A percentile compares a stretch with the other conserved stretches of the same genome.
Evolutionary conservation across 176 grass and related monocot species (phyloP).

Genomic region (Oryza rufipogon): DNA sequence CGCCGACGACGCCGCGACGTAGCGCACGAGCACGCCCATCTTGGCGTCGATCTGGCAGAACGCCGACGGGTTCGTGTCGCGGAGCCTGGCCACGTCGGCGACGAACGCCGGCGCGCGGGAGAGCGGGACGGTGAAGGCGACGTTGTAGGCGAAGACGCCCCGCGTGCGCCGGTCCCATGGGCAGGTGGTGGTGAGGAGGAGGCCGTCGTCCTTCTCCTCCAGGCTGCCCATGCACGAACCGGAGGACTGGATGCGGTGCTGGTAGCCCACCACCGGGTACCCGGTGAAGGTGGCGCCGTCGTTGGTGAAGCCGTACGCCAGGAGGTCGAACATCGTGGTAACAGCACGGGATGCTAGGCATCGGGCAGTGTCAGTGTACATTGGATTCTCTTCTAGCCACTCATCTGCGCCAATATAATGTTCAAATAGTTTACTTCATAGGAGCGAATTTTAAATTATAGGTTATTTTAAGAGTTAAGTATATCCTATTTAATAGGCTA

Average conservation of each 20-base stretch:
- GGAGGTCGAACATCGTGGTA: no score
- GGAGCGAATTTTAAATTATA: no score
- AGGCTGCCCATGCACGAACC: neutral
- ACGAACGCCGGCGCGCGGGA: neutral
- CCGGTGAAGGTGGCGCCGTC: neutral
- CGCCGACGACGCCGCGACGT: no score
- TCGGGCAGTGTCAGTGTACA: no score
- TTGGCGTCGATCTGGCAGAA: slow-evolving; percentile 39
- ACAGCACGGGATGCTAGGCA: no score
- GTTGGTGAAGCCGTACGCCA: slow-evolving; percentile 37
- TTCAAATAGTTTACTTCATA: no score
- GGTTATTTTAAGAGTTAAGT: no score
- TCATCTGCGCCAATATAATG: no score
- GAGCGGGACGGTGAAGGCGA: slow-evolving; percentile 30
- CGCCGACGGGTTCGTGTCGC: neutral
- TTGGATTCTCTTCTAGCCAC: no score
- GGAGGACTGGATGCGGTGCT: slow-evolving; percentile 22
- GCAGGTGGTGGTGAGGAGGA: slow-evolving; percentile 10
- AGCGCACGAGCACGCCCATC: neutral
- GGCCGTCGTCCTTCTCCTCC: neutral
- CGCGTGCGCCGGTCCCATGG: slow-evolving; percentile 16
- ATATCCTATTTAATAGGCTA: no score
- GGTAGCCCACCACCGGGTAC: neutral
- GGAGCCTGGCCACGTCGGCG: slow-evolving; percentile 26
- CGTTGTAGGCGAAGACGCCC: slow-evolving; percentile 23